Conservation (phyloP, 108 stramenopile species). For the Cyclotella distinguenda region DNA sequence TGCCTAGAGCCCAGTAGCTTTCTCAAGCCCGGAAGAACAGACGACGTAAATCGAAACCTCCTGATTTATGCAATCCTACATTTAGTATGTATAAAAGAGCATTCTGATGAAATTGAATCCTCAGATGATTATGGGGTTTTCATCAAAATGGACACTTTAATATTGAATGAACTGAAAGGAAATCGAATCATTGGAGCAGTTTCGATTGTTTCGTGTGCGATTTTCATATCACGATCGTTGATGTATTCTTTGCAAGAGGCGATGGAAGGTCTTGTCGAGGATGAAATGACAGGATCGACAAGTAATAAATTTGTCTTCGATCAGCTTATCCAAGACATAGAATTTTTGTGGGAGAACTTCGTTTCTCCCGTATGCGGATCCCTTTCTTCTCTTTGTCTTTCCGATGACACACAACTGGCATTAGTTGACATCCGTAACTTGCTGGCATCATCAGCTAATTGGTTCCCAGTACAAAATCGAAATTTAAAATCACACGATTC, state of each 20-base stretch:
- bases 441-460: constrained; percentile 28
- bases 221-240: constrained; percentile 67
- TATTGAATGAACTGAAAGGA: constrained; percentile 32
- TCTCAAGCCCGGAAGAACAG: constrained; percentile 25
- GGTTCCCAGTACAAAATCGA: no score
- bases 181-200: constrained; percentile 55
- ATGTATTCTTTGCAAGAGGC: constrained; percentile 38
- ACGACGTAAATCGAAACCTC: constrained; percentile 43
- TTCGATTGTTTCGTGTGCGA: constrained; percentile 60
- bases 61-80: constrained; percentile 65
- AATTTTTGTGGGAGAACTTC: constrained; percentile 69
- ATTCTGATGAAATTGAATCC: constrained; percentile 18
- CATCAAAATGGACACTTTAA: constrained; percentile 56
- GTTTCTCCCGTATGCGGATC: constrained; percentile 49
- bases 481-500: no score
- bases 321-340: constrained; percentile 43
- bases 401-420: constrained; percentile 32
- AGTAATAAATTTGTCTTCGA: constrained; percentile 14
- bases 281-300: constrained; percentile 28
- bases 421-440: constrained; percentile 27
- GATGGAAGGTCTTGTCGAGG: constrained; percentile 37
- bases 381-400: constrained; percentile 26
- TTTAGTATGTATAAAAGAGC: constrained; percentile 61
- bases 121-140: constrained; percentile 18
- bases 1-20: constrained; percentile 34